These are phyloP conservation scores for Helenozyma rhizophorensis DNA, from an alignment of 805 yeast genomes.

Conservation along the genomic window DNA sequence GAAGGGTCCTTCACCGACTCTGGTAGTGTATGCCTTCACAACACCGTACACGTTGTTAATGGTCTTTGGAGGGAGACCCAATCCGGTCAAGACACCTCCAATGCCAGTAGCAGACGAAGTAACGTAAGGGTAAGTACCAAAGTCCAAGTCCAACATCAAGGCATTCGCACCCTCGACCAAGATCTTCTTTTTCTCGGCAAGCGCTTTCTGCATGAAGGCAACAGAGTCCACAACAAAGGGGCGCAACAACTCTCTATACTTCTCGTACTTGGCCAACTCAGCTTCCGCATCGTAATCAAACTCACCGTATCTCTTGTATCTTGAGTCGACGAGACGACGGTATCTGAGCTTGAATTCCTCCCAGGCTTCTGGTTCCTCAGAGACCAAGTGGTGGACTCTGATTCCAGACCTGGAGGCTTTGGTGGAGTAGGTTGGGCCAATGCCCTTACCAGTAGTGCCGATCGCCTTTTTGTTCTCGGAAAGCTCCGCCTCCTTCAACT, in stretches of 20 bases:
- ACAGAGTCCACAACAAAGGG: slow-evolving; percentile 96
- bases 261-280: slow-evolving; percentile 74
- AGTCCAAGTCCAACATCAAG: slow-evolving; percentile 93
- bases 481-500: slow-evolving; percentile 88
- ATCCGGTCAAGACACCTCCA: slow-evolving; percentile 96
- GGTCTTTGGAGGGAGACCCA: slow-evolving; percentile 89
- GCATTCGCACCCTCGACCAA: slow-evolving; percentile 98
- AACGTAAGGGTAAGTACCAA: slow-evolving; percentile 96
- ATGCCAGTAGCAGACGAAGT: slow-evolving; percentile 94
- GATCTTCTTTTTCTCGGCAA: slow-evolving; percentile 74
- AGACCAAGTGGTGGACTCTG: slow-evolving; percentile 92
- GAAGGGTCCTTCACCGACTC: slow-evolving; percentile 99
- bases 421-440: slow-evolving; percentile 97
- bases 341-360: slow-evolving; percentile 78
- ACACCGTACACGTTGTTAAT: slow-evolving; percentile 88
- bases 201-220: slow-evolving; percentile 73
- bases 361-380: slow-evolving; percentile 90
- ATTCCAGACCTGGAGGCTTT: slow-evolving; percentile 96
- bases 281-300: slow-evolving; percentile 82
- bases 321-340: slow-evolving; percentile 70
- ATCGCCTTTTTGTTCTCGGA: slow-evolving; percentile 75
- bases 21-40: slow-evolving; percentile 96
- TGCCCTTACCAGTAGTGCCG: slow-evolving; percentile 98
- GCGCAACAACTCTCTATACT: slow-evolving; percentile 64
- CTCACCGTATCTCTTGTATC: slow-evolving; percentile 88